Base-by-base conservation (phyloP, 2,329 filamentous ascomycete genomes). In the Nemania sp. region DNA sequence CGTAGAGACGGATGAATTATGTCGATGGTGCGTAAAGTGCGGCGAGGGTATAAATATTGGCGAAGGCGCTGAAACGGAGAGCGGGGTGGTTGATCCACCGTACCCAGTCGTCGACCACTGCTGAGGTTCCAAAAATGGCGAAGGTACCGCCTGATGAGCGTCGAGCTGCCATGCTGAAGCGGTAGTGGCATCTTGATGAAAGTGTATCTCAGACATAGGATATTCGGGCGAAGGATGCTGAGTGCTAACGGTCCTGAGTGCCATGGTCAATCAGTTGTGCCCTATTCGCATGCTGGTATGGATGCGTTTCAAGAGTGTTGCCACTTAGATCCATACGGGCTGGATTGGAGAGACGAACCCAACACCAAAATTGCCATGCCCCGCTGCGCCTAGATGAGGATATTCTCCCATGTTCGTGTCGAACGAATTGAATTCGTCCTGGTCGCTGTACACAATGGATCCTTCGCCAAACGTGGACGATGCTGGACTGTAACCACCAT, bases 311-410 rank as follows among this genome's bases (percentile, higher is more conserved):
- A 73, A 72, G 66, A 67, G 61, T 59, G 61, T 60, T 66, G 70
- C 49, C 46, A 72, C 65, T 70, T 80, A 83, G 73, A 79, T 82
- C 80, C 80, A 83, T 75, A 83, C 75, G 71, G 80, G 74, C 75
- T 82, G 80, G 73, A 80, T 76, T 78, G 80, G 80, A 81, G 79
- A 77, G 74, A 84, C 81, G 78, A 83, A 84, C 81, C 81, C 81
- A 75, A 76, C 71, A 70, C 76, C 75, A 74, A 73, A 77, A 69
- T 76, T 73, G 71, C 61, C 73, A 68, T 70, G 64, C 63, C 67
- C 68, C 49, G 63, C 59, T 54, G 62, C 67, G 69, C 77, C 71
- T 72, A 76, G 68, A 77, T 76, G 73, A 56, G 76, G 74, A 68
- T 75, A 75, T 60, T 74, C 71, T 62, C 74, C 64, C 65, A 72